Conservation (phyloP, 179 eudicot species). For the Corrigiola litoralis region DNA sequence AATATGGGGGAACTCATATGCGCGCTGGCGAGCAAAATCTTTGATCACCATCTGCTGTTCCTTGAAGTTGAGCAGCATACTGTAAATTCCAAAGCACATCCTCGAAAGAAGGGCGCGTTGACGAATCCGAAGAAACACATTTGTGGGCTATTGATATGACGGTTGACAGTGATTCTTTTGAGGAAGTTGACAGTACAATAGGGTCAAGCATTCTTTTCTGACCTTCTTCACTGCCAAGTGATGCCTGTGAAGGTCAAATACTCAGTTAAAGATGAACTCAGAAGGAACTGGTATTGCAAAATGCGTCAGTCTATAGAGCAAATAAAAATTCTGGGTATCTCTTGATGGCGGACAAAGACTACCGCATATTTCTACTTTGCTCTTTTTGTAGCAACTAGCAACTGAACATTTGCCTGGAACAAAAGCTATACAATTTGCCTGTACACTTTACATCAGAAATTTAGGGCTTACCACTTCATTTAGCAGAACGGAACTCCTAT, state of each 20-base stretch:
- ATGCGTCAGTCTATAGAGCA: too few species aligned
- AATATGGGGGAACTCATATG: conserved; percentile 6
- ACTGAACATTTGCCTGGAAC: too few species aligned
- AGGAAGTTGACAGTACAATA: conserved; percentile 40
- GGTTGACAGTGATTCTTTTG: conserved; percentile 51
- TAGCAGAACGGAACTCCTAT: conserved; percentile 34
- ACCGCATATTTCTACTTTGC: too few species aligned
- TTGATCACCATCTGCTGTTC: conserved; percentile 42
- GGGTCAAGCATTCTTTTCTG: conserved; percentile 47
- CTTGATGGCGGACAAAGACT: too few species aligned
- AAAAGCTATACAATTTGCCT: too few species aligned
- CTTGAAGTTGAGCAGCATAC: conserved; percentile 73
- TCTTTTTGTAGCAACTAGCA: too few species aligned
- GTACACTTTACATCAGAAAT: too few species aligned
- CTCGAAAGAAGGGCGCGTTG: conserved; percentile 64
- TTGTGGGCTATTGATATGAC: conserved; percentile 50
- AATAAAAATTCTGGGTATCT: too few species aligned
- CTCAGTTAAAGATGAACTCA: neutral
- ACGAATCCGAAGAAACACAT: conserved; percentile 52
- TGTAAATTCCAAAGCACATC: conserved; percentile 79
- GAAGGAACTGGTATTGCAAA: too few species aligned
- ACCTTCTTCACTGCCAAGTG: conserved; percentile 43
- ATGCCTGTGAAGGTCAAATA: conserved; percentile 30
- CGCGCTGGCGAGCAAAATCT: conserved; percentile 28
- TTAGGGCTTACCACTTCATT: conserved; percentile 49